Base-by-base conservation (phyloP, 768 basidiomycete genomes). In the Lenzites betulinus region DNA sequence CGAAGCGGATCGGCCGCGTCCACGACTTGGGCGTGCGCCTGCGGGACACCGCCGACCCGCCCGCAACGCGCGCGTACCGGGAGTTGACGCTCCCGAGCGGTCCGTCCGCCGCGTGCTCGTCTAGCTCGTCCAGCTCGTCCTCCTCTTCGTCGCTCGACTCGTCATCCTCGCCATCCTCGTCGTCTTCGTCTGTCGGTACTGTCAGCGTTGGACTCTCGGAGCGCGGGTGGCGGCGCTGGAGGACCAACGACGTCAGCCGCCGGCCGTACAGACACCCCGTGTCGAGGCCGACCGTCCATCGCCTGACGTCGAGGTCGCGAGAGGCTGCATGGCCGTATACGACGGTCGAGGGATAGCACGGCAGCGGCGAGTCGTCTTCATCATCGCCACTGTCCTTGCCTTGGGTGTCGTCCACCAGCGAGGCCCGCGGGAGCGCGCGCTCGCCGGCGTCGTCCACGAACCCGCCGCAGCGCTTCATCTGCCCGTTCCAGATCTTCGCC, bases 321-420 rank as follows among this genome's bases (percentile, higher is more conserved):
- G 81, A 77, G 6, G 95, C 94, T 8, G 87, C 81, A 68, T 97
- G 95, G 0, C 93, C 95, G 71, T 96, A 97, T 7, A 96, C 74
- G n/a, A 93, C 86, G 39, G 83, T 90, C 0, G 85, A 79, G 1
- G 92, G 89, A 65, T 83, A 81, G 66, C 92, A 93, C 5, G 84
- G 83, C 11, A 89, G 42, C 1, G 62, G 51, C 3, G 69, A 36
- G 36, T 70, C 66, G 52, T 68, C 70, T 12, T 64, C 63, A 44
- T 67, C 65, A 52, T 33, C 30, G 30, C 62, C 33, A 58, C 41
- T 43, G 41, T 50, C 59, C 30, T 23, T 60, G 20, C 48, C 30
- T 18, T 47, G 39, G 4, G 50, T 7, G 20, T 35, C 23, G 18
- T 16, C 23, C 18, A 52, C 39, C 0, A 43, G 58, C 5, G 35